phyloP scores from a whole-genome alignment of 208 protist genomes.

The Trichomonas tenax region DNA sequence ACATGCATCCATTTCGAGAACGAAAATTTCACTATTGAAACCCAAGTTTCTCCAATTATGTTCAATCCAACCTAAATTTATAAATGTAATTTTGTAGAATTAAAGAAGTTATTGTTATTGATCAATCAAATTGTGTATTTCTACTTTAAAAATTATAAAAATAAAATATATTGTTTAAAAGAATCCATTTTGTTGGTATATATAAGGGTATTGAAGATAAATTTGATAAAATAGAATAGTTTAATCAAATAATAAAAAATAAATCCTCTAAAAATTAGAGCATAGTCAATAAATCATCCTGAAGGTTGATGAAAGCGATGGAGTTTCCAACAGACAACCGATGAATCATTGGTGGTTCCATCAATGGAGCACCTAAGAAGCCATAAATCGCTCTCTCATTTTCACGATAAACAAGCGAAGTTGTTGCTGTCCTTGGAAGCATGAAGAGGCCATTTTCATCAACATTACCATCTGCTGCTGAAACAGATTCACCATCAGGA shows the following conservation, averaged over 20 bases:
- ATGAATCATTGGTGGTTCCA: neutral
- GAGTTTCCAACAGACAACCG: neutral
- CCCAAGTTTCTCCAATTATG: neutral
- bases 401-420: neutral
- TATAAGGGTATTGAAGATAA: too few species aligned
- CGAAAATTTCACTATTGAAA: neutral
- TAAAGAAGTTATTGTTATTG: too few species aligned
- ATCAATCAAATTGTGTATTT: too few species aligned
- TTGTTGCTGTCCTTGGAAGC: neutral
- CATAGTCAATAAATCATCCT: neutral
- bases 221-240: too few species aligned
- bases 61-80: too few species aligned
- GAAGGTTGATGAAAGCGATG: neutral
- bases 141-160: too few species aligned
- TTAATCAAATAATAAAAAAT: too few species aligned
- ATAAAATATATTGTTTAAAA: too few species aligned
- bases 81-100: too few species aligned
- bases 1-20: neutral
- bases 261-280: too few species aligned
- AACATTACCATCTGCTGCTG: neutral
- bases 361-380: neutral
- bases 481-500: neutral
- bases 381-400: neutral
- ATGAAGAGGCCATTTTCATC: neutral
- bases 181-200: too few species aligned